phyloP scores from a whole-genome alignment of 2,329 filamentous ascomycete species.

The Colletotrichum magnum region DNA sequence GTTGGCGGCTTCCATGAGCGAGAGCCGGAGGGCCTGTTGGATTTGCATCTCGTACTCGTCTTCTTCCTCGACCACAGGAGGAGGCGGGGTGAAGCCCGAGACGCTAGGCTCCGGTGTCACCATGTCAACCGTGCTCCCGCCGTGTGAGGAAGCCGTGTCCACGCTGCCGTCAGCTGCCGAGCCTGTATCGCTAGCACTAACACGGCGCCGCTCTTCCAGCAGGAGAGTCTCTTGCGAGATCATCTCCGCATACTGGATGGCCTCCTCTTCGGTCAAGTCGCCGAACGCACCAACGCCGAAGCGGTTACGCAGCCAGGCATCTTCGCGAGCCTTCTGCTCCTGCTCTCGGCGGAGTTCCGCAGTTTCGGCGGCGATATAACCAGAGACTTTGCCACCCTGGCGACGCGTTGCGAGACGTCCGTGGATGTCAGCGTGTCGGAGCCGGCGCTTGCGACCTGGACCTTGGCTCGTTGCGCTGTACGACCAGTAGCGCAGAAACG shows the following conservation, averaged over 20 bases:
- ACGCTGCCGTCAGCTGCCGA: constrained; percentile 64
- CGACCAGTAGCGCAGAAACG: constrained; percentile 91
- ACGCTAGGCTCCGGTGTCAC: constrained; percentile 70
- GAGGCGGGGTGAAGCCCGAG: constrained; percentile 55
- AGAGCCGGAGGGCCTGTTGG: constrained; percentile 74
- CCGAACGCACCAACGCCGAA: constrained; percentile 85
- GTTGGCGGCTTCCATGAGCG: constrained; percentile 69
- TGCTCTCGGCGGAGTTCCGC: constrained; percentile 84
- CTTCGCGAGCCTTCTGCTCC: constrained; percentile 75
- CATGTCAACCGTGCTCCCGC: constrained; percentile 61
- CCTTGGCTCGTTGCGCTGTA: constrained; percentile 88
- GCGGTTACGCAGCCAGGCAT: constrained; percentile 78
- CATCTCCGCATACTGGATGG: constrained; percentile 75
- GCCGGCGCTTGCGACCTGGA: constrained; percentile 82
- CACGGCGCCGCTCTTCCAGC: constrained; percentile 69
- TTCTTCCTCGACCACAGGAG: constrained; percentile 54
- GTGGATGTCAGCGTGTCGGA: constrained; percentile 76
- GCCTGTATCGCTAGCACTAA: constrained; percentile 64
- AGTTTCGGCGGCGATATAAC: constrained; percentile 89
- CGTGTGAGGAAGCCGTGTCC: constrained; percentile 58
- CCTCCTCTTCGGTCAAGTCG: constrained; percentile 76
- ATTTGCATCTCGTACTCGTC: constrained; percentile 73
- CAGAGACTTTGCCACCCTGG: constrained; percentile 78
- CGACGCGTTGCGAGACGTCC: constrained; percentile 65
- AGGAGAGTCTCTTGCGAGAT: constrained; percentile 73